Conservation (phyloP, 805 yeast genomes). For the Debaryomyces prosopidis region DNA sequence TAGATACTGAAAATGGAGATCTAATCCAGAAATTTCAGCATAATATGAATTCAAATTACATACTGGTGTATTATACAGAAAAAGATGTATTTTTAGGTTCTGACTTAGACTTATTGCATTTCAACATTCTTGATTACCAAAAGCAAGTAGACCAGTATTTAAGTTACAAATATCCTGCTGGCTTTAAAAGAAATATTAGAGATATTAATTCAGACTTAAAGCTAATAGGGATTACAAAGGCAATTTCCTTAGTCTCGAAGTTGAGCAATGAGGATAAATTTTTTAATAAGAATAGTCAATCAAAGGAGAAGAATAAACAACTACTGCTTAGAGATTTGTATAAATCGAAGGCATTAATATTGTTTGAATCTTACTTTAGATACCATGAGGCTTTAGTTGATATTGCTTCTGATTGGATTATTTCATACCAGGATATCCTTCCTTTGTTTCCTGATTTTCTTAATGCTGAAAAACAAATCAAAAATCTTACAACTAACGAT, state of each 20-base stretch:
- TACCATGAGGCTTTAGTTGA: constrained; percentile 42
- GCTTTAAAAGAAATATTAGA: constrained; percentile 15
- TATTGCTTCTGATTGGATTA: constrained; percentile 42
- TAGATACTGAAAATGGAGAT: constrained; percentile 36
- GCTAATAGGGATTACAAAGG: constrained; percentile 32
- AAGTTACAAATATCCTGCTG: constrained; percentile 18
- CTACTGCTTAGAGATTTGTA: constrained; percentile 36
- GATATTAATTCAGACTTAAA: constrained; percentile 31
- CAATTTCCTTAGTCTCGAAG: constrained; percentile 30
- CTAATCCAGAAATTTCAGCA: constrained; percentile 35
- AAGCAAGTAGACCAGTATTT: constrained; percentile 39
- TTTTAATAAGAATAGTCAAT: constrained; percentile 17
- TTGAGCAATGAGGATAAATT: constrained; percentile 24
- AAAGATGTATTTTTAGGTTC: constrained; percentile 22
- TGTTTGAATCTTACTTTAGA: constrained; percentile 33
- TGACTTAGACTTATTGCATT: constrained; percentile 31
- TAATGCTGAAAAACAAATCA: constrained; percentile 19
- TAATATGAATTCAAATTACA: constrained; percentile 25
- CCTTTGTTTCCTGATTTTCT: constrained; percentile 40
- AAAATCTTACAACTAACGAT: background rate
- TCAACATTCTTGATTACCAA: constrained; percentile 26
- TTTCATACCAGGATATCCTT: constrained; percentile 34
- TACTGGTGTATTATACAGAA: constrained; percentile 15
- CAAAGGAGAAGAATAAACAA: constrained; percentile 23
- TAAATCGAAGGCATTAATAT: constrained; percentile 29